These are phyloP conservation scores for Solanum ossicruentum DNA, from an alignment of 257 asterid genomes.

Conservation along the genomic window DNA sequence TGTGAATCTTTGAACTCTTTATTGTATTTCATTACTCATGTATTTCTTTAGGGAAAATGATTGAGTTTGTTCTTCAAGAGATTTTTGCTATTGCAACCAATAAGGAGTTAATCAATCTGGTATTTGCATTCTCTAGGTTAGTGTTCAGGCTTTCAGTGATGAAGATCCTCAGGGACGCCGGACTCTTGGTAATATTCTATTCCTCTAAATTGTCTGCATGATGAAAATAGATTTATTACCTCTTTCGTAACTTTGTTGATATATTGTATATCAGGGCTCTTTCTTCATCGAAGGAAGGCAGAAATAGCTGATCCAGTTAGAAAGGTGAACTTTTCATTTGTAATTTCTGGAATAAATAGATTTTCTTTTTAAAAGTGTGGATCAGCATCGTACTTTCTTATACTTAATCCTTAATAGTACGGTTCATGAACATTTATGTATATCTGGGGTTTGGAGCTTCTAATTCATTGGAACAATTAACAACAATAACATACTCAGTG, in stretches of 20 bases:
- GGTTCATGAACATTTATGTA: neutral
- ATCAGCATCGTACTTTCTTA: neutral
- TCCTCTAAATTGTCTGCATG: neutral
- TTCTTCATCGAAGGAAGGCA: conserved; percentile 95
- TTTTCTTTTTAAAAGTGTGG: neutral
- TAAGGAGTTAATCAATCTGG: conserved; percentile 1
- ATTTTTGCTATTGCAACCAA: neutral
- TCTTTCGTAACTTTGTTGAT: neutral
- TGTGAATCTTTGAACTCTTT: conserved; percentile 1
- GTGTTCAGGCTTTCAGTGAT: conserved; percentile 92
- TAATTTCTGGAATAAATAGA: neutral
- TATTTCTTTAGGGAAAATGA: neutral
- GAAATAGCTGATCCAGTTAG: conserved; percentile 64
- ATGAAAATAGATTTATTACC: neutral
- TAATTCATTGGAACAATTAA: neutral
- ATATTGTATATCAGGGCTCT: conserved; percentile 51
- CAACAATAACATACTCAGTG: too few relatives aligned
- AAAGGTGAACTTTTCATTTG: conserved; percentile 40
- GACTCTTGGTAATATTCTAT: conserved; percentile 56
- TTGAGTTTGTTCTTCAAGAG: neutral
- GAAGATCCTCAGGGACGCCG: conserved; percentile 99
- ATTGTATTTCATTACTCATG: neutral
- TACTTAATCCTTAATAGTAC: neutral
- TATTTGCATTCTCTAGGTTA: conserved; percentile 46
- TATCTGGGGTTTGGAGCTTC: neutral